A percentile compares a stretch with the other conserved stretches of the same genome.
These are phyloP conservation scores for Pseudopyrenochaeta lycopersici DNA, from an alignment of 2,329 filamentous ascomycete genomes.

Conservation along the genomic window DNA sequence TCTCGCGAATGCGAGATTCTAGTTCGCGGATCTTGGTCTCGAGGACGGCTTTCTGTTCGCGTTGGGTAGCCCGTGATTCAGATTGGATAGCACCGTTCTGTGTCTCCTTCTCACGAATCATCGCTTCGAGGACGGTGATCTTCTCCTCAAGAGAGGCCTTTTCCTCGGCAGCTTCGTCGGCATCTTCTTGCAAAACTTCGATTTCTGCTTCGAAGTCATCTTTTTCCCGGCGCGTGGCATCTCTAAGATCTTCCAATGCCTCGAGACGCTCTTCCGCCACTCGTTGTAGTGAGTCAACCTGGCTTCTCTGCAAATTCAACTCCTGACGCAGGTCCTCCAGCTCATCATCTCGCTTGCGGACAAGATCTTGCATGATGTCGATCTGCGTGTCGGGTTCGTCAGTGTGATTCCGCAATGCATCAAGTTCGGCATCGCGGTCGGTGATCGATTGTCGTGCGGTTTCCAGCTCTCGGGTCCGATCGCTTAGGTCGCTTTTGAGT, in stretches of 20 bases:
- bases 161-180: constrained; percentile 54
- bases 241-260: constrained; percentile 62
- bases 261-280: constrained; percentile 46
- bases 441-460: constrained; percentile 44
- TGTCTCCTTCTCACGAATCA: constrained; percentile 49
- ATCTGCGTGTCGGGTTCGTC: constrained; percentile 51
- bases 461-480: constrained; percentile 47
- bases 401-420: constrained; percentile 44
- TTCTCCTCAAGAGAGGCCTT: constrained; percentile 69
- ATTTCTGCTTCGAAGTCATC: constrained; percentile 67
- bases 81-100: constrained; percentile 27
- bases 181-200: constrained; percentile 54
- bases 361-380: constrained; percentile 53
- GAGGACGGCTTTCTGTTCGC: constrained; percentile 54
- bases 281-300: constrained; percentile 43
- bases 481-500: constrained; percentile 37
- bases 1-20: constrained; percentile 38
- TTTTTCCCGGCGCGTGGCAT: constrained; percentile 53
- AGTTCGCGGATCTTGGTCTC: constrained; percentile 61
- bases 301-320: constrained; percentile 40
- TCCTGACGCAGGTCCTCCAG: constrained; percentile 64
- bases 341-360: constrained; percentile 57
- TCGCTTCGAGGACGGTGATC: constrained; percentile 52
- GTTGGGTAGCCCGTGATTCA: constrained; percentile 64
- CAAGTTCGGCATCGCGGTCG: constrained; percentile 49